Conservation (phyloP, 148 eudicot genomes). For the Mesembryanthemum crystallinum region DNA sequence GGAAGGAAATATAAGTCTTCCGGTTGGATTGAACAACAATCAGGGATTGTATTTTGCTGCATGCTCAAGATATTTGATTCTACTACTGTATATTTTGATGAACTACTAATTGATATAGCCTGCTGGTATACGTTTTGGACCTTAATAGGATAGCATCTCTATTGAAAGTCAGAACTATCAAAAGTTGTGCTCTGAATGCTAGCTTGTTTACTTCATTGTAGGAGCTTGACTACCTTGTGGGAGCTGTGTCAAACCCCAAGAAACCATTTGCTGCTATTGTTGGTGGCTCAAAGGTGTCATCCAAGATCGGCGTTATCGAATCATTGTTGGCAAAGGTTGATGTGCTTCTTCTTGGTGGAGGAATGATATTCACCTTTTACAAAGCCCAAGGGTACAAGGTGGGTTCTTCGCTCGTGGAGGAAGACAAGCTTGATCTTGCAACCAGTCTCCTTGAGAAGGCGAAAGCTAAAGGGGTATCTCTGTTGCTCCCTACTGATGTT, state of each 20-base stretch:
- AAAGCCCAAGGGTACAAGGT: slow-evolving; percentile 78
- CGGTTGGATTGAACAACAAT: too few species aligned
- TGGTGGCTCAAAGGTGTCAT: slow-evolving; percentile 90
- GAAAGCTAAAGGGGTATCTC: slow-evolving; percentile 68
- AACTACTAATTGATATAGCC: neutral
- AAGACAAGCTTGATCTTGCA: slow-evolving; percentile 87
- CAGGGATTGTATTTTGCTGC: too few species aligned
- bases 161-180: neutral
- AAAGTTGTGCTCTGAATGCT: neutral
- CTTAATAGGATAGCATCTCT: neutral
- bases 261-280: slow-evolving; percentile 94
- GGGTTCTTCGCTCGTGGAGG: slow-evolving; percentile 87
- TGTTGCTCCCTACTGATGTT: slow-evolving; percentile 73
- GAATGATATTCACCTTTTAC: slow-evolving; percentile 91
- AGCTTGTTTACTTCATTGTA: slow-evolving; percentile 15
- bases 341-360: slow-evolving; percentile 79
- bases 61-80: too few species aligned
- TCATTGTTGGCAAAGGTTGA: slow-evolving; percentile 71
- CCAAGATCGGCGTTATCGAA: slow-evolving; percentile 87
- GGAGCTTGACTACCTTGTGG: slow-evolving; percentile 92
- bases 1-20: too few species aligned
- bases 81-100: too few species aligned
- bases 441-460: slow-evolving; percentile 79
- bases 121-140: neutral
- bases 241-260: slow-evolving; percentile 80